These are phyloP conservation scores for Aspergillus avenaceus DNA, from an alignment of 495 filamentous ascomycete genomes.

Conservation along the genomic window DNA sequence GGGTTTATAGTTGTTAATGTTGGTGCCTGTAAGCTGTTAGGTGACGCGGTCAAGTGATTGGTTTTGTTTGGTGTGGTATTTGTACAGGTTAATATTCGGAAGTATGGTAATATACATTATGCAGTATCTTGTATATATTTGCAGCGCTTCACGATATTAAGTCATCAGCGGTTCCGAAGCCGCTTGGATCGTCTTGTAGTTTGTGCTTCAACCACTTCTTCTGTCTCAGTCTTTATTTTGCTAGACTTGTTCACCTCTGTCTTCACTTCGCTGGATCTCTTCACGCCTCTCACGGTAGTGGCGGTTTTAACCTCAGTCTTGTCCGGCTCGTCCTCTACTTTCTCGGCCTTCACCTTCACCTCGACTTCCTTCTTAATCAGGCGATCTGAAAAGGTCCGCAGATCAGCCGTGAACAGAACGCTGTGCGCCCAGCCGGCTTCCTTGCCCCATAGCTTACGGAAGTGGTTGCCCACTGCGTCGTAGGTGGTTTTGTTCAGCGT, in stretches of 20 bases:
- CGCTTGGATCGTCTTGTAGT: slow-evolving; percentile 39
- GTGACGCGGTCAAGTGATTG: no score
- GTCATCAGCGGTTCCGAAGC: slow-evolving; percentile 18
- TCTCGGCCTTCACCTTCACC: slow-evolving; percentile 46
- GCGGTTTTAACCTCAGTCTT: slow-evolving; percentile 20
- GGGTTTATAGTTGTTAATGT: no score
- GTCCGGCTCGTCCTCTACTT: slow-evolving; percentile 18
- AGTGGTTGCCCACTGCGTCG: slow-evolving; percentile 84
- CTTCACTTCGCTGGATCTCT: slow-evolving; percentile 11
- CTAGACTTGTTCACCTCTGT: slow-evolving; percentile 20
- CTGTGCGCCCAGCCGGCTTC: slow-evolving; percentile 98
- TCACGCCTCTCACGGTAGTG: slow-evolving; percentile 24
- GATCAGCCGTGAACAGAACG: slow-evolving; percentile 91
- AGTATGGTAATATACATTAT: no score
- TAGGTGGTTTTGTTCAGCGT: slow-evolving; percentile 86
- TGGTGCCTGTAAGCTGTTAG: no score
- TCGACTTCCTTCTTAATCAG: slow-evolving; percentile 44
- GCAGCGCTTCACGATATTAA: no score
- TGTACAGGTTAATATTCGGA: no score
- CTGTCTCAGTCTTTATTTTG: slow-evolving; percentile 12
- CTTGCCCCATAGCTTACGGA: slow-evolving; percentile 84
- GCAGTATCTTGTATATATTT: no score
- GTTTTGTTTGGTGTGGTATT: no score
- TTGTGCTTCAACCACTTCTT: slow-evolving; percentile 22
- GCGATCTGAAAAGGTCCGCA: slow-evolving; percentile 75